Conservation (phyloP, 805 yeast genomes). For the Wickerhamomyces tratensis region DNA sequence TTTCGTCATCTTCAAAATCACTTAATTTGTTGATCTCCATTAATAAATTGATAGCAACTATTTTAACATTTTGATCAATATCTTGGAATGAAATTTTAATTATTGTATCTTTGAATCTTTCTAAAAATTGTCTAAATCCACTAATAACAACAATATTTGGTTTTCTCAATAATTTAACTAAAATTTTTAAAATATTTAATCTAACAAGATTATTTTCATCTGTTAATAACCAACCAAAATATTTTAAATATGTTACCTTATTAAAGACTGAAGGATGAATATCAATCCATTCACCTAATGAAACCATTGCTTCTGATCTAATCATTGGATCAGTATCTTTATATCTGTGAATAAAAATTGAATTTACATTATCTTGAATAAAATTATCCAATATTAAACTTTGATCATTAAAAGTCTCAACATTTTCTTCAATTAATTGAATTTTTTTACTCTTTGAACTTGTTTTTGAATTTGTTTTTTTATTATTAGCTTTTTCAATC, state of each 20-base stretch:
- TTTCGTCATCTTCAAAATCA: constrained; percentile 52
- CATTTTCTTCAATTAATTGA: constrained; percentile 33
- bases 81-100: constrained; percentile 54
- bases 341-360: constrained; percentile 66
- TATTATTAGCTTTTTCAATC: constrained; percentile 20
- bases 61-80: constrained; percentile 44
- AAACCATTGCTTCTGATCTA: constrained; percentile 56
- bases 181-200: constrained; percentile 47
- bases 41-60: constrained; percentile 40
- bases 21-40: constrained; percentile 50
- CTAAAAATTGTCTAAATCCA: constrained; percentile 72
- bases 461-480: constrained; percentile 20
- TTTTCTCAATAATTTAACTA: constrained; percentile 39
- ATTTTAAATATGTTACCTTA: constrained; percentile 60
- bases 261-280: constrained; percentile 61
- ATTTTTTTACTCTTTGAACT: constrained; percentile 31
- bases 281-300: constrained; percentile 66
- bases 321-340: constrained; percentile 70
- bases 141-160: constrained; percentile 30
- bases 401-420: constrained; percentile 34
- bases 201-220: constrained; percentile 57
- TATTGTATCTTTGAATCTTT: constrained; percentile 56
- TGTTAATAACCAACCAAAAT: constrained; percentile 79
- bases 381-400: constrained; percentile 44
- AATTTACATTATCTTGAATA: constrained; percentile 54